A percentile compares a stretch with the other conserved stretches of the same genome.
phyloP scores from a whole-genome alignment of 768 basidiomycete genomes.

The Russula ochroleuca region DNA sequence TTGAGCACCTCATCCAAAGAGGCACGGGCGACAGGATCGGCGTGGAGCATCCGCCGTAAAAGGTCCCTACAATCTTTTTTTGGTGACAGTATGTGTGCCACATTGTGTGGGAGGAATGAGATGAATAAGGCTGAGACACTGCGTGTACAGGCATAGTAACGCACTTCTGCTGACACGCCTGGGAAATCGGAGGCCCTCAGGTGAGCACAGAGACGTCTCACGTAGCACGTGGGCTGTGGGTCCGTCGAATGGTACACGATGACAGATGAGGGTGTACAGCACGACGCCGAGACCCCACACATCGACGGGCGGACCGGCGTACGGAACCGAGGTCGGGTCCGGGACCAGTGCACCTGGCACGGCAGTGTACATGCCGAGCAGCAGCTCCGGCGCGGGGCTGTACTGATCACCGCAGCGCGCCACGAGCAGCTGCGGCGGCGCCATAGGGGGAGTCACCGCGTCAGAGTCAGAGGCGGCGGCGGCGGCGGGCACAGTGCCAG shows the following conservation, averaged over 20 bases:
- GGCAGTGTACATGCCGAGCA: background rate
- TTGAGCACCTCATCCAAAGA: constrained; percentile 5
- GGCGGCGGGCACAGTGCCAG: background rate
- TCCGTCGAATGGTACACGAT: background rate
- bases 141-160: background rate
- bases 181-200: background rate
- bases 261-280: constrained; percentile 3
- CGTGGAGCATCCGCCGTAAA: constrained; percentile 1
- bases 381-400: constrained; percentile 3
- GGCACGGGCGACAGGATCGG: background rate
- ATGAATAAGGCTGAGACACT: no score
- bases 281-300: constrained; percentile 14
- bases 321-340: background rate
- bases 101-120: no score
- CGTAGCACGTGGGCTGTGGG: background rate
- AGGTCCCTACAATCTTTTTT: constrained; percentile 11
- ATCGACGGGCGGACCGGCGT: constrained; percentile 5
- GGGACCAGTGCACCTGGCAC: background rate
- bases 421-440: background rate
- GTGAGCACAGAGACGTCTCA: background rate
- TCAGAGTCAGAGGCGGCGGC: background rate
- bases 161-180: constrained; percentile 1
- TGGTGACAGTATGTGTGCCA: background rate
- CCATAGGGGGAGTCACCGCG: no score
- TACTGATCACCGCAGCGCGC: background rate